Conservation (phyloP, 2,329 filamentous ascomycete genomes). For the Orbilia javanica region DNA sequence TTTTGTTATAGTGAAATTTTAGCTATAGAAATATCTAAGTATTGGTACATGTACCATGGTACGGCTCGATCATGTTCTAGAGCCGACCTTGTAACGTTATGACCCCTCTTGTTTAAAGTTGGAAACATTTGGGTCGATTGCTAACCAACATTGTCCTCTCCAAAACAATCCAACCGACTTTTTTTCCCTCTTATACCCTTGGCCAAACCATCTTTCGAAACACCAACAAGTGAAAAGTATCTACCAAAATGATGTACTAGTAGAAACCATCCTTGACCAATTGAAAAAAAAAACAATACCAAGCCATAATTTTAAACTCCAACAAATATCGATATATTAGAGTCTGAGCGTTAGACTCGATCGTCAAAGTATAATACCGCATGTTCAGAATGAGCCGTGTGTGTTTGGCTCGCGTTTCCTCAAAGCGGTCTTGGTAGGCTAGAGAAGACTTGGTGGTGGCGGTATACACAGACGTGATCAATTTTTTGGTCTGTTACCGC, state of each 20-base stretch:
- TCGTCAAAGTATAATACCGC: conserved; percentile 12
- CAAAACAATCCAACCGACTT: conserved; percentile 7
- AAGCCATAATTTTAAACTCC: conserved; percentile 30
- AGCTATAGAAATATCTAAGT: conserved; percentile 28
- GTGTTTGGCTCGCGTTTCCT: background rate
- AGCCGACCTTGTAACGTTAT: conserved; percentile 6
- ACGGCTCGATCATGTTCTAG: conserved; percentile 3
- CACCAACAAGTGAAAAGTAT: conserved; percentile 19
- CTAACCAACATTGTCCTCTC: background rate
- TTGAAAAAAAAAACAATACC: background rate
- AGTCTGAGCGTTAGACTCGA: conserved; percentile 19
- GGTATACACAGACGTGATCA: background rate
- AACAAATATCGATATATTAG: conserved; percentile 27
- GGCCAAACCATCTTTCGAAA: conserved; percentile 13
- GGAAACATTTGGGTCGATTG: background rate
- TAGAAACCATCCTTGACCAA: conserved; percentile 27
- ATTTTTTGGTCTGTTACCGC: background rate
- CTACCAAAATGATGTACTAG: conserved; percentile 32
- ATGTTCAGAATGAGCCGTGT: conserved; percentile 12
- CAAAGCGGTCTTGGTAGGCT: background rate
- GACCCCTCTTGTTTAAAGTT: conserved; percentile 5
- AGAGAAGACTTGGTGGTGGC: too few species aligned
- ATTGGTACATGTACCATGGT: conserved; percentile 1
- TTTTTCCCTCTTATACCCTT: background rate
- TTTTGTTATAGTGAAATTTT: conserved; percentile 20